Evolutionary conservation across 768 basidiomycete genomes (phyloP), one percentile per base, ranked within the genome.

Genomic region (Russula sp.): DNA sequence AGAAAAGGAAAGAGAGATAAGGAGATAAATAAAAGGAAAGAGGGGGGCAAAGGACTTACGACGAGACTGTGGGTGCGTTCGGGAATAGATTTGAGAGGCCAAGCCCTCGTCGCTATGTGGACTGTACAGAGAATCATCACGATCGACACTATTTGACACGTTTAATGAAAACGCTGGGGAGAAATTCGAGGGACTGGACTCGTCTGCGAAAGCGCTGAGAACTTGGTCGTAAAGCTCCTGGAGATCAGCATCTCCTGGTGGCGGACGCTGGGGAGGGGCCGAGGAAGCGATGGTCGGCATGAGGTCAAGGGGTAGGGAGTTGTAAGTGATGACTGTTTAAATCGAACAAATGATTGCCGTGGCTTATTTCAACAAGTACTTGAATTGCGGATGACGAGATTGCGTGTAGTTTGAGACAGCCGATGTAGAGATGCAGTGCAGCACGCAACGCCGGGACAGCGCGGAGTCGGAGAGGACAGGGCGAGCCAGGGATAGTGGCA

Each of bases 171-270:
- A 48, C 11, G 59, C 30, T 18, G 68, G 55, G 49, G 48, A 70
- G 61, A 52, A 67, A 67, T 11, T 74, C 68, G 64, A 44, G 30
- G 74, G 66, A 32, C 75, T 73, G 0, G 80, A 74, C 69, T 81
- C 80, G 57, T 87, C 84, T 34, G 79, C 75, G 69, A 88, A 90
- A 32, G 82, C 83, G 51, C 83, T 83, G 78, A 86, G 86, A 24
- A 90, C 88, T 73, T 89, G 86, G 67, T 89, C 83, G 74, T 90
- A 91, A 50, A 91, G 81, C 62, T 81, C 79, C 69, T 89, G 86
- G 5, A 90, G 80, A 71, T 90, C 88, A 69, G 85, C 84, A 66
- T 90, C 89, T 44, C 82, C 82, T 4, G 86, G 83, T 8, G 77
- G 77, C 2, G 52, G 46, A 18, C 64, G 69, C 2, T 67, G 67